phyloP scores from a whole-genome alignment of 257 asterid species.

The Schizonepeta tenuifolia region DNA sequence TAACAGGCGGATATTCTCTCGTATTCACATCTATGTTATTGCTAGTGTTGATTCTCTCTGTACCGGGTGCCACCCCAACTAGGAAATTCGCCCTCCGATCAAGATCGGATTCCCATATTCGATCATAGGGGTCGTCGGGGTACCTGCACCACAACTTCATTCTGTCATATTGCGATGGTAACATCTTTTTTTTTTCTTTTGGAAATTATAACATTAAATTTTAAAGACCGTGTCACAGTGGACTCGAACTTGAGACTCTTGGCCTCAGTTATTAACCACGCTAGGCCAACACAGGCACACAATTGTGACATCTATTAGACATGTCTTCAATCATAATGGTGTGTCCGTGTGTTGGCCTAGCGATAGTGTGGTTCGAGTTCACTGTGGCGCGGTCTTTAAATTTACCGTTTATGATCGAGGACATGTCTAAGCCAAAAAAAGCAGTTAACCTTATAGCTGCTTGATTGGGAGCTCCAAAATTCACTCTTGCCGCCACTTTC shows the following conservation, averaged over 20 bases:
- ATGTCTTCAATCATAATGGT: too few relatives aligned
- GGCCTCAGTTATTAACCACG: too few relatives aligned
- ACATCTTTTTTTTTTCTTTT: background rate
- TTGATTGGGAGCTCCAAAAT: slow-evolving; percentile 75
- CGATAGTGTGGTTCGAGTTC: too few relatives aligned
- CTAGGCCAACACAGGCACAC: too few relatives aligned
- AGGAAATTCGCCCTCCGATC: slow-evolving; percentile 76
- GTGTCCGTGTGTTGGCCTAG: too few relatives aligned
- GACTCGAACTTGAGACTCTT: too few relatives aligned
- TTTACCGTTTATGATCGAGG: too few relatives aligned
- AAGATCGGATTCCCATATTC: slow-evolving; percentile 94
- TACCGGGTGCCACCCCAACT: slow-evolving; percentile 94
- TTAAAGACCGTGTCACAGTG: too few relatives aligned
- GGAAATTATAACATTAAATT: too few relatives aligned
- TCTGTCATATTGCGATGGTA: background rate
- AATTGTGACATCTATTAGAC: too few relatives aligned
- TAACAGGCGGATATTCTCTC: slow-evolving; percentile 91
- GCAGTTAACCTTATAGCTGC: slow-evolving; percentile 56
- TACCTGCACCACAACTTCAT: slow-evolving; percentile 55
- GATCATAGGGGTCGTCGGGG: slow-evolving; percentile 93
- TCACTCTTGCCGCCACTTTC: slow-evolving; percentile 76
- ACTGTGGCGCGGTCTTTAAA: too few relatives aligned
- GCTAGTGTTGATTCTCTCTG: slow-evolving; percentile 75
- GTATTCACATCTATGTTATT: slow-evolving; percentile 63
- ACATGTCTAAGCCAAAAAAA: too few relatives aligned